A percentile compares a stretch with the other conserved stretches of the same genome.
These are phyloP conservation scores for Aspergillus sergii DNA, from an alignment of 2,329 filamentous ascomycete genomes.

Conservation along the genomic window DNA sequence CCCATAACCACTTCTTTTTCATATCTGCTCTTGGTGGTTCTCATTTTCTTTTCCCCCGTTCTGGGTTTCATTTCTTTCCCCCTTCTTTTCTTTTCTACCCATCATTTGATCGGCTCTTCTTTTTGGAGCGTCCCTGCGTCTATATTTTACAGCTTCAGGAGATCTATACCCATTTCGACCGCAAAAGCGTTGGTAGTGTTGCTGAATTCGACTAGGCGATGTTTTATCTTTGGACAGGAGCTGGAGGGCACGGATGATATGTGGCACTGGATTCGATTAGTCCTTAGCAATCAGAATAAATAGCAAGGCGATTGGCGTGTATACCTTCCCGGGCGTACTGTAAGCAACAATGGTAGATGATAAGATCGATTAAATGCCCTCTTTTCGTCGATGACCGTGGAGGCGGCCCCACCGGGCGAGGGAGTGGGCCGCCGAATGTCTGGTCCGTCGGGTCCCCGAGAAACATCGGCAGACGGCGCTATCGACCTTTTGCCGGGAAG, in stretches of 20 bases:
- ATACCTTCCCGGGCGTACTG: not conserved
- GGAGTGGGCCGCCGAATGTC: not conserved
- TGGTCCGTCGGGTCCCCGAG: not conserved
- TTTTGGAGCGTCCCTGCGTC: slow-evolving; percentile 1
- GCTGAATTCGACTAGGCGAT: not conserved
- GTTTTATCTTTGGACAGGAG: not conserved
- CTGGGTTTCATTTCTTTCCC: slow-evolving; percentile 2
- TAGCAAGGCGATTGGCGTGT: not conserved
- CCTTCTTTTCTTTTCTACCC: not conserved
- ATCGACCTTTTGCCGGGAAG: too few relatives aligned
- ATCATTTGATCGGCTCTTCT: not conserved
- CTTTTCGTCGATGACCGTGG: not conserved
- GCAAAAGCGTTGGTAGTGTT: slow-evolving; percentile 14
- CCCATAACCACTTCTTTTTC: slow-evolving; percentile 11
- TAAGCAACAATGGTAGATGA: not conserved
- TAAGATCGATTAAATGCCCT: not conserved
- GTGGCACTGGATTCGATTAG: not conserved
- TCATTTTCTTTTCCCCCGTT: slow-evolving; percentile 12
- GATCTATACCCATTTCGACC: slow-evolving; percentile 18
- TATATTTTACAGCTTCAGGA: slow-evolving; percentile 2
- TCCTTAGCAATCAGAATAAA: not conserved
- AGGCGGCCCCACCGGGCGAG: not conserved
- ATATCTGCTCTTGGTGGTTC: not conserved
- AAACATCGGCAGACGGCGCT: not conserved
- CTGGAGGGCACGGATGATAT: not conserved